A percentile compares a stretch with the other conserved stretches of the same genome.
phyloP scores from a whole-genome alignment of 371 early-diverging fungal genomes.

The Mortierella sp. region DNA sequence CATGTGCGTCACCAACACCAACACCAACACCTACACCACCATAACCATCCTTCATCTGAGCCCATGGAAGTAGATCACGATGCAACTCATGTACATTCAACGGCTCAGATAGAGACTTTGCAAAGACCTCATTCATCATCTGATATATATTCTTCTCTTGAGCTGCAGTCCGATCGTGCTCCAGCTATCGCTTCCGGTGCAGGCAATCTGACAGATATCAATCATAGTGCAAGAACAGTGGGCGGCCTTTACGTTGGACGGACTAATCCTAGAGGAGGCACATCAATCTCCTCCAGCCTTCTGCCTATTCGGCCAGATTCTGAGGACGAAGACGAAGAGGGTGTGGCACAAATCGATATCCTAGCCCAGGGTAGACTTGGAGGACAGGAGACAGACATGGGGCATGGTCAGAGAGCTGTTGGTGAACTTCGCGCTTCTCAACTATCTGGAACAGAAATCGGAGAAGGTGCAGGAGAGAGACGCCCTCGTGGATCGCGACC shows the following conservation, averaged over 20 bases:
- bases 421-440: background rate
- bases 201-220: background rate
- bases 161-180: background rate
- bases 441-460: conserved; percentile 5
- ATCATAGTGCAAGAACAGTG: background rate
- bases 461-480: conserved; percentile 15
- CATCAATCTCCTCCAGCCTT: conserved; percentile 52
- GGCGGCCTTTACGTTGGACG: background rate
- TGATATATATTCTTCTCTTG: background rate
- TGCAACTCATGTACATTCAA: background rate
- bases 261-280: conserved; percentile 41
- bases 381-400: background rate
- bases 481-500: conserved; percentile 18
- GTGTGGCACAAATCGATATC: background rate
- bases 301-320: conserved; percentile 53
- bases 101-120: conserved; percentile 5
- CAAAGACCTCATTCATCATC: background rate
- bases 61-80: conserved; percentile 16
- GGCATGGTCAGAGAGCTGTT: background rate
- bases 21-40: conserved; percentile 8
- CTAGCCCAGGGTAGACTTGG: background rate
- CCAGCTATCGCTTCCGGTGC: background rate
- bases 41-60: conserved; percentile 6
- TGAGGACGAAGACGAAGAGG: conserved; percentile 33
- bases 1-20: conserved; percentile 17